These are phyloP conservation scores for Pestalotiopsis sp. DNA, from an alignment of 2,329 filamentous ascomycete species.

Conservation along the genomic window DNA sequence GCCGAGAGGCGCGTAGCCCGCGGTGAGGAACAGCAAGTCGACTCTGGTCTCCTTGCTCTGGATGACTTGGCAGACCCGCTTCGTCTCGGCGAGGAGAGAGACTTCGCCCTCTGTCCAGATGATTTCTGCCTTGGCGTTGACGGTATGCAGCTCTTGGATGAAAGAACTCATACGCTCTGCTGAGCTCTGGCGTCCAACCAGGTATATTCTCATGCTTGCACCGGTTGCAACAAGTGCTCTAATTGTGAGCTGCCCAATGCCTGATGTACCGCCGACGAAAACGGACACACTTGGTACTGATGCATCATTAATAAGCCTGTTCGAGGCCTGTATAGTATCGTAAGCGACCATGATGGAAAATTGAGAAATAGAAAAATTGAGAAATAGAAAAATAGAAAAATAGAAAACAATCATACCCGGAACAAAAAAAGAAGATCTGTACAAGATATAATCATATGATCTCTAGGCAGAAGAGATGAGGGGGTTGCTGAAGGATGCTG, in stretches of 20 bases:
- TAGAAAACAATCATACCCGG: neutral
- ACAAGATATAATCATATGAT: too few species aligned
- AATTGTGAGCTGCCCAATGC: constrained; percentile 45
- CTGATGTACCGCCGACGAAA: constrained; percentile 49
- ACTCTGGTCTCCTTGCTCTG: constrained; percentile 38
- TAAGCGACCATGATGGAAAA: constrained; percentile 37
- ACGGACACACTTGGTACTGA: constrained; percentile 40
- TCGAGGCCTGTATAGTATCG: constrained; percentile 38
- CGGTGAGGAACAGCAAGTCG: constrained; percentile 46
- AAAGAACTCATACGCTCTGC: constrained; percentile 32
- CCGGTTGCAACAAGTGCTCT: constrained; percentile 37
- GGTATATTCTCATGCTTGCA: constrained; percentile 39
- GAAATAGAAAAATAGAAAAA: too few species aligned
- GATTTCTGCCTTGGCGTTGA: constrained; percentile 42
- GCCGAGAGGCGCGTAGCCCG: constrained; percentile 46
- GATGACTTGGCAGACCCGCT: constrained; percentile 40
- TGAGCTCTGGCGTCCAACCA: constrained; percentile 44
- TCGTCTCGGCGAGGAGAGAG: constrained; percentile 45
- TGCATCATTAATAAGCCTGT: constrained; percentile 39
- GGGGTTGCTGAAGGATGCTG: too few species aligned
- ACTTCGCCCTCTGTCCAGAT: constrained; percentile 46
- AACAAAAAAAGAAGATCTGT: neutral
- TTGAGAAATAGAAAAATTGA: neutral
- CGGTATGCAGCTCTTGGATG: constrained; percentile 35
- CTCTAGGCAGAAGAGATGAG: too few species aligned